These are phyloP conservation scores for Nemania sp. DNA, from an alignment of 2,329 filamentous ascomycete genomes.

Conservation along the genomic window DNA sequence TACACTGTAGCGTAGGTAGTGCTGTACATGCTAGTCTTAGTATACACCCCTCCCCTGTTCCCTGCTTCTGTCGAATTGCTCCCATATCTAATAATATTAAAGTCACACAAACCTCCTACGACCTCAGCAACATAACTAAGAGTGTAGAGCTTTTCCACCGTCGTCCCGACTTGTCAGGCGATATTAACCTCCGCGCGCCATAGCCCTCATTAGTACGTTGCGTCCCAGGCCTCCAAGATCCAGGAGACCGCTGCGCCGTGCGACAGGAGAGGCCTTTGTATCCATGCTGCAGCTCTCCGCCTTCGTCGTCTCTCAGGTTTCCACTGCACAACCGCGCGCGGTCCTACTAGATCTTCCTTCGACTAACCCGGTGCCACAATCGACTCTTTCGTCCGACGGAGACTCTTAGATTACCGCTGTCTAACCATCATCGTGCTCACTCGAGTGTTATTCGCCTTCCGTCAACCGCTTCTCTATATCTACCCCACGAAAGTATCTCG, in stretches of 20 bases:
- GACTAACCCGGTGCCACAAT: slow-evolving; percentile 63
- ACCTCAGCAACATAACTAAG: slow-evolving; percentile 49
- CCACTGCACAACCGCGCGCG: slow-evolving; percentile 61
- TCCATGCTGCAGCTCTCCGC: slow-evolving; percentile 61
- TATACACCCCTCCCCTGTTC: slow-evolving; percentile 44
- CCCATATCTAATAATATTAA: slow-evolving; percentile 54
- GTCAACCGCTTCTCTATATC: slow-evolving; percentile 44
- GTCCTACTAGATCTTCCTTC: slow-evolving; percentile 61
- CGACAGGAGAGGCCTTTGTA: slow-evolving; percentile 51
- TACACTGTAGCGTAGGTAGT: slow-evolving; percentile 41
- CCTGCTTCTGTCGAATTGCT: slow-evolving; percentile 50
- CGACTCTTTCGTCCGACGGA: slow-evolving; percentile 65
- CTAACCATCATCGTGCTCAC: slow-evolving; percentile 42
- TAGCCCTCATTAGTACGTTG: slow-evolving; percentile 48
- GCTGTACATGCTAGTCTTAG: slow-evolving; percentile 40
- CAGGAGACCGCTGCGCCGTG: slow-evolving; percentile 47
- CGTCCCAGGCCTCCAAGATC: slow-evolving; percentile 47
- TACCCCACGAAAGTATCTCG: slow-evolving; percentile 32
- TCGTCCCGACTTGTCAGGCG: slow-evolving; percentile 47
- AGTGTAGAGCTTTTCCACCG: slow-evolving; percentile 49
- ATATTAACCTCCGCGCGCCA: slow-evolving; percentile 48
- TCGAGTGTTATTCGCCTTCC: slow-evolving; percentile 38
- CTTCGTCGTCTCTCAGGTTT: slow-evolving; percentile 55
- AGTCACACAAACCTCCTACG: slow-evolving; percentile 54
- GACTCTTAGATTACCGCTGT: slow-evolving; percentile 52